Percentiles rank a stretch among this genome's conserved stretches.
These are phyloP conservation scores for Penicillium paxilli DNA, from an alignment of 495 filamentous ascomycete genomes.

Conservation along the genomic window DNA sequence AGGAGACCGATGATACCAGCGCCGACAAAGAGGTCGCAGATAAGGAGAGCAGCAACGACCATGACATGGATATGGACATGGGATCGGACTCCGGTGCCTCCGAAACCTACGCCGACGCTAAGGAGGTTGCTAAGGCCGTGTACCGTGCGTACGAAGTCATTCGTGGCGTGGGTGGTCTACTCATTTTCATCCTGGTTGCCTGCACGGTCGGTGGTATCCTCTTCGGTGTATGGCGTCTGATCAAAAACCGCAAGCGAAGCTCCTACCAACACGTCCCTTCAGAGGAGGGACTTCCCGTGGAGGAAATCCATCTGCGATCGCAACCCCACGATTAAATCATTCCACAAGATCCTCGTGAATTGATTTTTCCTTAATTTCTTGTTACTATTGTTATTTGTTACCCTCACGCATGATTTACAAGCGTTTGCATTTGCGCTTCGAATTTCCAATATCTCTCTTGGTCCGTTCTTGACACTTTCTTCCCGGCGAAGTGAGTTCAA, in stretches of 20 bases:
- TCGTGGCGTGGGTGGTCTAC: constrained; percentile 31
- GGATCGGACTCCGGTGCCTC: constrained; percentile 3
- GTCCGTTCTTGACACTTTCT: neutral
- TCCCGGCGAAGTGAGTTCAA: constrained; percentile 11
- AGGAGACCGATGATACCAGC: constrained; percentile 9
- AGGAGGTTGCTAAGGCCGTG: constrained; percentile 34
- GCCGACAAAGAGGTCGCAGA: neutral
- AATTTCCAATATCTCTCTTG: neutral
- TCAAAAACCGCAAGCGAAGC: constrained; percentile 25
- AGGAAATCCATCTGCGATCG: constrained; percentile 24
- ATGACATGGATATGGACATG: constrained; percentile 16
- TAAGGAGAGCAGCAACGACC: constrained; percentile 5
- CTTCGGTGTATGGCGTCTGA: constrained; percentile 21
- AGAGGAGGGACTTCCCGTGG: constrained; percentile 30
- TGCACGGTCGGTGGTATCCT: constrained; percentile 30
- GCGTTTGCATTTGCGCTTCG: constrained; percentile 14
- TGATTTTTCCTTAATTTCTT: neutral
- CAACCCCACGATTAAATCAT: constrained; percentile 11
- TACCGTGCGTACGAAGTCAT: constrained; percentile 39
- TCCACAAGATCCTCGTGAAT: too few species aligned
- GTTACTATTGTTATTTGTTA: constrained; percentile 1
- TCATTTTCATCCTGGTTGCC: constrained; percentile 32
- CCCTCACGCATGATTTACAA: constrained; percentile 16
- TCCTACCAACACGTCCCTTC: constrained; percentile 36
- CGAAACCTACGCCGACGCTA: constrained; percentile 21